Base-by-base conservation (phyloP, 371 early-diverging fungal genomes). In the Mucor lusitanicus region DNA sequence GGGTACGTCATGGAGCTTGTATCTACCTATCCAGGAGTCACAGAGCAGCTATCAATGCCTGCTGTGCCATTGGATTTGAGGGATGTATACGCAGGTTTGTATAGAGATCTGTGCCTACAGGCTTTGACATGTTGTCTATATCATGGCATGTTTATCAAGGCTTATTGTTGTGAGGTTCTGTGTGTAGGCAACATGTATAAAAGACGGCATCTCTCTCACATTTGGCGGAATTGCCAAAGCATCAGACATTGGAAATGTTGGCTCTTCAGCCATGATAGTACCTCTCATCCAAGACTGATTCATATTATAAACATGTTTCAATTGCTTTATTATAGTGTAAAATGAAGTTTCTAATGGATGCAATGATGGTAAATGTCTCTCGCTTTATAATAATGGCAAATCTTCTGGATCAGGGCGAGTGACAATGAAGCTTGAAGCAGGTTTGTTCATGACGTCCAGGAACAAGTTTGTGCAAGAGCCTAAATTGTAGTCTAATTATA, bases 391-490 rank as follows among this genome's bases (percentile, higher is more conserved):
- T 56, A 56, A 17, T 56, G 30, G 56, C 32, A 56, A 33, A 33
- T 70, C 61, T n/a, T 65, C 63, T 30, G 61, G 33, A 27, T 70
- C 70, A 23, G 72, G 71, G 15, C 56, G 67, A 42, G 74, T 73
- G 11, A 79, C 68, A 21, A 79, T 65, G 33, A 61, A 76, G 12
- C 63, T 63, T n/a, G 73, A 59, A 9, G 71, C 69, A 13, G 69
- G 66, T 32, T 59, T 69, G 44, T 76, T 73, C 60, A 68, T 72
- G 11, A 72, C 70, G 4, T 70, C 60, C 37, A 79, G 37, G 57
- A 67, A 79, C 15, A 67, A 57, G 25, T 61, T 39, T 46, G 67
- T 72, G 46, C 79, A 79, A 13, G 74, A 73, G 6, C 79, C 79
- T 17, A 56, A 9, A 50, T 65, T 65, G 13, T 61, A 57, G 39